A percentile compares a stretch with the other conserved stretches of the same genome.
phyloP scores from a whole-genome alignment of 2,329 filamentous ascomycete species.

The Fusarium goolgardi region DNA sequence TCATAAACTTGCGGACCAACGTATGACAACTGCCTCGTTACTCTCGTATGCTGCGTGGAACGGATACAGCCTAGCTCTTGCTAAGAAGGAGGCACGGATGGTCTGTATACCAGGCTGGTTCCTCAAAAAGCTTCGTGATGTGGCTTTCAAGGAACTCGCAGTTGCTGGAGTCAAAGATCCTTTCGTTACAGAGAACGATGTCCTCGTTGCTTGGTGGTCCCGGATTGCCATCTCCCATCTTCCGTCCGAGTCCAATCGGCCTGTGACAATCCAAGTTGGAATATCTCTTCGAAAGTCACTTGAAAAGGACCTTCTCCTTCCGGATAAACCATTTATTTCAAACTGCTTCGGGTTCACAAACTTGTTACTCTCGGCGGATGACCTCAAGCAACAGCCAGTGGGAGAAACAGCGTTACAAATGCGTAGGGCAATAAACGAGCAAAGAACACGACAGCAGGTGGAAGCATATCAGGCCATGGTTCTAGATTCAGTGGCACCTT shows the following conservation, averaged over 20 bases:
- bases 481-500: background rate
- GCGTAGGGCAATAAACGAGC: background rate
- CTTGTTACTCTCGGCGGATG: background rate
- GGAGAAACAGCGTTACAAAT: background rate
- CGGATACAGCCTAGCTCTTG: conserved; percentile 3
- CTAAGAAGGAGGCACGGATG: conserved; percentile 23
- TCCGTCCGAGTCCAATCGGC: background rate
- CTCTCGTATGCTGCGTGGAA: conserved; percentile 6
- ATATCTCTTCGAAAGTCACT: conserved; percentile 11
- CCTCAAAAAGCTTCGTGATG: background rate
- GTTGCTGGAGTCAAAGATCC: background rate
- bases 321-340: background rate
- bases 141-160: background rate
- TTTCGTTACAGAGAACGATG: conserved; percentile 25
- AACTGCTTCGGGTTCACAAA: conserved; percentile 1
- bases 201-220: conserved; percentile 20
- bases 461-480: conserved; percentile 4
- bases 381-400: fast-evolving
- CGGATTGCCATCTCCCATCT: conserved; percentile 8
- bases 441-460: background rate
- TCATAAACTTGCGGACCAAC: background rate
- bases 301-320: background rate
- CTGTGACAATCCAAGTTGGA: background rate
- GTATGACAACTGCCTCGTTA: background rate
- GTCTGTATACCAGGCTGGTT: conserved; percentile 21